Percentiles rank a stretch among this genome's conserved stretches.
Conservation (phyloP, 2,329 filamentous ascomycete genomes). For the Raffaelea deltoideospora region DNA sequence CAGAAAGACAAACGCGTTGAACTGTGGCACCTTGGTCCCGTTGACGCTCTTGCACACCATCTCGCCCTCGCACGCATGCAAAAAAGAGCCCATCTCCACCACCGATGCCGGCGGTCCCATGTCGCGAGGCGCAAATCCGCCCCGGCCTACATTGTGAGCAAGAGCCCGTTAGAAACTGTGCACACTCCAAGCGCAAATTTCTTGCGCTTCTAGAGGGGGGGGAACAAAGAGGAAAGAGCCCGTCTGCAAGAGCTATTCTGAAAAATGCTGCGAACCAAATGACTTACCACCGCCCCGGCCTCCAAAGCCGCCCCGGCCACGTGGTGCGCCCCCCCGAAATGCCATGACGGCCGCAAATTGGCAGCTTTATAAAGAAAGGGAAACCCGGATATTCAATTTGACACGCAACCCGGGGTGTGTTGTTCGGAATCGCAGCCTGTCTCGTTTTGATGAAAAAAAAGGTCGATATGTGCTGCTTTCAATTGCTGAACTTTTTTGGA, state of each 20-base stretch:
- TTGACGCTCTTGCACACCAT: constrained; percentile 95
- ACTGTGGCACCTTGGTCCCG: constrained; percentile 80
- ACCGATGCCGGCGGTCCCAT: constrained; percentile 49
- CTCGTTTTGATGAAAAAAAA: no score
- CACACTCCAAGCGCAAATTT: neutral
- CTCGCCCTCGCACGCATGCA: constrained; percentile 93
- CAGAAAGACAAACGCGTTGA: constrained; percentile 97
- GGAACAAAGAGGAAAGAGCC: neutral
- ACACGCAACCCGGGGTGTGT: no score
- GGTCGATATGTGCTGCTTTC: no score
- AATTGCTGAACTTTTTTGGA: no score
- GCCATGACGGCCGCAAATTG: constrained; percentile 34
- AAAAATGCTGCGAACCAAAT: no score
- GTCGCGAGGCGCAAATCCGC: constrained; percentile 42
- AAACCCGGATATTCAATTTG: no score
- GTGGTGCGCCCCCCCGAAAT: constrained; percentile 35
- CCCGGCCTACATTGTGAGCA: constrained; percentile 26
- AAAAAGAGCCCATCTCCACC: constrained; percentile 79
- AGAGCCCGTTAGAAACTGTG: neutral
- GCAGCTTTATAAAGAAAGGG: no score
- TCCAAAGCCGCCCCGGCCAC: constrained; percentile 31
- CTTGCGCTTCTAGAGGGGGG: neutral
- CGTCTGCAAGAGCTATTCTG: no score
- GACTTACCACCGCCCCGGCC: constrained; percentile 34
- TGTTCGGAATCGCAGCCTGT: no score